phyloP scores from a whole-genome alignment of 2,329 filamentous ascomycete genomes.

The Trichoderma endophyticum region DNA sequence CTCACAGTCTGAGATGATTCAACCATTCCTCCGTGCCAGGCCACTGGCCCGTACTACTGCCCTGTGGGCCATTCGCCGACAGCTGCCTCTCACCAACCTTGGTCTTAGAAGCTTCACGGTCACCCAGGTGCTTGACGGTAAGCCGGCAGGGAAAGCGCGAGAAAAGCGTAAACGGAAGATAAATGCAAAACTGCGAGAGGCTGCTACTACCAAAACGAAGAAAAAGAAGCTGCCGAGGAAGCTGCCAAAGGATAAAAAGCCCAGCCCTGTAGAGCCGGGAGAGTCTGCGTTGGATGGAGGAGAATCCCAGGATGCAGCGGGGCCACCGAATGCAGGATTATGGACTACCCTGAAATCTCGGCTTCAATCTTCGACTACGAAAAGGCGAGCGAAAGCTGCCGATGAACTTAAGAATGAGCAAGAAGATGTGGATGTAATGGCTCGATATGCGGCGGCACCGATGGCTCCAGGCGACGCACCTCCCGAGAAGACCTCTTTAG shows the following conservation, averaged over 20 bases:
- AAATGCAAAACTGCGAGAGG: neutral
- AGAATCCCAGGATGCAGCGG: neutral
- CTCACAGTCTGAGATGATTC: slow-evolving; percentile 30
- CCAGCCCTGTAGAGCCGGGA: neutral
- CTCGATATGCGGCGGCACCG: neutral
- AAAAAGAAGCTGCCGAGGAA: neutral
- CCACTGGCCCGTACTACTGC: neutral
- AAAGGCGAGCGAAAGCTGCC: neutral
- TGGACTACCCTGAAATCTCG: slow-evolving; percentile 32
- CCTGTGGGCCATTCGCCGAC: neutral
- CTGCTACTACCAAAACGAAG: neutral
- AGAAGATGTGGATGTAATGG: neutral
- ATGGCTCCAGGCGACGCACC: neutral
- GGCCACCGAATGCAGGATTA: slow-evolving; percentile 16
- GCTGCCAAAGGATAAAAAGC: neutral
- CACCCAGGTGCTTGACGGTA: neutral
- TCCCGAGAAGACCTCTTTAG: neutral
- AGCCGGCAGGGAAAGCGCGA: neutral
- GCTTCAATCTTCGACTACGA: slow-evolving; percentile 22
- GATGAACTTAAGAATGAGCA: neutral
- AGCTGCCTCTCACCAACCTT: neutral
- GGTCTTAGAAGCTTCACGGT: neutral
- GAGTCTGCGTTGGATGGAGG: neutral
- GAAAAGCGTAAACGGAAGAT: neutral
- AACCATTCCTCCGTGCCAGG: slow-evolving; percentile 18